Evolutionary conservation across 306 rosid species (phyloP).

Genomic region (Cucumis hystrix): DNA sequence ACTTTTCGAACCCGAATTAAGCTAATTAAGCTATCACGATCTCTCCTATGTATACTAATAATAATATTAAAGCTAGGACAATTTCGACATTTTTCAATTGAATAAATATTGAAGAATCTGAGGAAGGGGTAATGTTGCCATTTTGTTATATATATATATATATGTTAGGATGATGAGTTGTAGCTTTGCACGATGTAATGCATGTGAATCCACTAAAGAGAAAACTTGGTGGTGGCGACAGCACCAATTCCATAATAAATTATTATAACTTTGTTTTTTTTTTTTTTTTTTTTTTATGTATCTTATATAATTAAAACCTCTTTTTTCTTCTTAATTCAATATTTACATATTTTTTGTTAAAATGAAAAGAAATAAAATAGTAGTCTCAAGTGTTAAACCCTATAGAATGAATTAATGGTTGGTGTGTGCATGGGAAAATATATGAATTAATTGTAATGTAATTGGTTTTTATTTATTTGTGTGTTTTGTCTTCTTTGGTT

Average conservation of each 20-base stretch:
- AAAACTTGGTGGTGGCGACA: constrained; percentile 1
- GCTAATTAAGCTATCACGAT: background rate
- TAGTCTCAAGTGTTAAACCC: too few relatives aligned
- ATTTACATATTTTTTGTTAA: too few relatives aligned
- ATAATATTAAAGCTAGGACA: background rate
- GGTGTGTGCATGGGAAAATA: too few relatives aligned
- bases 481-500: background rate
- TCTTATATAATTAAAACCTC: too few relatives aligned
- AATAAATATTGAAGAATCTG: background rate
- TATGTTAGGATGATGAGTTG: constrained; percentile 3
- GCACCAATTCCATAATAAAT: background rate
- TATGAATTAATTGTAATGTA: background rate
- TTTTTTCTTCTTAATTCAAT: too few relatives aligned
- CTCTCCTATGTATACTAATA: background rate
- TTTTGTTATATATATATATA: background rate
- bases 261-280: too few relatives aligned
- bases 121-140: background rate
- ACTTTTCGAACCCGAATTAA: background rate
- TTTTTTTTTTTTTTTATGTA: too few relatives aligned
- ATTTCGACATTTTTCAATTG: background rate
- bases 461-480: background rate
- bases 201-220: constrained; percentile 1
- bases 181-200: background rate
- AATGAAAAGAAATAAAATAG: too few relatives aligned
- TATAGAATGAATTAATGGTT: too few relatives aligned